These are phyloP conservation scores for Blechomonas ayalai DNA, from an alignment of 208 protist genomes.

Conservation along the genomic window DNA sequence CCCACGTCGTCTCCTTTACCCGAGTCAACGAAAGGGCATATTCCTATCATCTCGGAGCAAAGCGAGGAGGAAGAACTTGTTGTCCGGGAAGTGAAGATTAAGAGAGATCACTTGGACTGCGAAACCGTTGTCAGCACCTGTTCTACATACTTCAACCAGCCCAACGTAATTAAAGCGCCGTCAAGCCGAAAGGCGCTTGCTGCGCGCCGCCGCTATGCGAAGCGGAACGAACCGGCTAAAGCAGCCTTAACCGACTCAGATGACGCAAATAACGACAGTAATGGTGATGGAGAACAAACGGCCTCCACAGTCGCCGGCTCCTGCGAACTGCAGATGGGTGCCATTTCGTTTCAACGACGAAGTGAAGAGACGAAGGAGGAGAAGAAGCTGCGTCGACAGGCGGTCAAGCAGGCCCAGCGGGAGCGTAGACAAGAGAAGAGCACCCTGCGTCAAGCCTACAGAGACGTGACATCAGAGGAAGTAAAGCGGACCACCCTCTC, in stretches of 20 bases:
- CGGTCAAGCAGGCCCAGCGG: conserved; percentile 69
- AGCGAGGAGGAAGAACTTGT: conserved; percentile 40
- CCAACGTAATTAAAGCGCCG: conserved; percentile 72
- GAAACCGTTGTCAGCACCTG: conserved; percentile 74
- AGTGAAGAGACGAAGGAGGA: conserved; percentile 84
- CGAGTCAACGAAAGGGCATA: no score
- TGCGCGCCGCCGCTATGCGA: not conserved
- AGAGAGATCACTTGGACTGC: conserved; percentile 58
- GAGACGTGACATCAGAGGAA: conserved; percentile 60
- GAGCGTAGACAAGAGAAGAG: conserved; percentile 74
- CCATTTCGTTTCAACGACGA: conserved; percentile 43
- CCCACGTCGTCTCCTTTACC: no score
- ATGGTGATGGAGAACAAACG: not conserved
- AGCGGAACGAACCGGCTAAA: not conserved
- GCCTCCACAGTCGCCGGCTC: not conserved
- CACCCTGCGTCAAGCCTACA: conserved; percentile 69
- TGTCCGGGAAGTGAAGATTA: conserved; percentile 27
- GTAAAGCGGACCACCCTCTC: conserved; percentile 26
- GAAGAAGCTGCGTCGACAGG: conserved; percentile 68
- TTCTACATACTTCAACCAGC: conserved; percentile 86
- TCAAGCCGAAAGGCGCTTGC: conserved; percentile 6
- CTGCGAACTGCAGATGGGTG: not conserved
- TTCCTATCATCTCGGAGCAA: no score
- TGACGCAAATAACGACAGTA: conserved; percentile 4
- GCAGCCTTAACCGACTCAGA: conserved; percentile 10